Evolutionary conservation across 78 protist species (phyloP).

Genomic region (Carpediemonas membranifera): DNA sequence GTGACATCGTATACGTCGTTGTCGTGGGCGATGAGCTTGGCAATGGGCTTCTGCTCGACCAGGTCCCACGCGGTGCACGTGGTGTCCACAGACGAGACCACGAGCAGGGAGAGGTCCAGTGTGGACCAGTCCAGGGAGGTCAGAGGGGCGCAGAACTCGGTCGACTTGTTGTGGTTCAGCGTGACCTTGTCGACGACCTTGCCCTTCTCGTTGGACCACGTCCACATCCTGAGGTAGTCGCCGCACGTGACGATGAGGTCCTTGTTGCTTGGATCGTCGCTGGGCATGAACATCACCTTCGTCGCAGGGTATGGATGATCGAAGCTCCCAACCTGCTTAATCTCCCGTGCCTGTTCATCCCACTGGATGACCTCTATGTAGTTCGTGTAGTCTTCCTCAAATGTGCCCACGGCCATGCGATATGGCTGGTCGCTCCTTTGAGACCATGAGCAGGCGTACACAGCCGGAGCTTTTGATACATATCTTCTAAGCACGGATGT

Average conservation of each 20-base stretch:
- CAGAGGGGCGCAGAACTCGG: slow-evolving; percentile 88
- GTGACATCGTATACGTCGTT: slow-evolving; percentile 92
- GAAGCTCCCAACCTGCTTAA: slow-evolving; percentile 37
- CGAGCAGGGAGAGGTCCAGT: slow-evolving; percentile 66
- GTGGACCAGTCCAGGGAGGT: slow-evolving; percentile 94
- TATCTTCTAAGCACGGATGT: no score
- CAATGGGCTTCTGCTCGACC: slow-evolving; percentile 36
- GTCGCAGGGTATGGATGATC: slow-evolving; percentile 91
- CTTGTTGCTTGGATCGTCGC: background rate
- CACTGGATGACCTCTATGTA: slow-evolving; percentile 43
- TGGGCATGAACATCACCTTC: slow-evolving; percentile 74
- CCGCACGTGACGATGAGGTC: slow-evolving; percentile 89
- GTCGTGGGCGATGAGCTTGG: slow-evolving; percentile 97
- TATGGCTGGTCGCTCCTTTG: slow-evolving; percentile 21
- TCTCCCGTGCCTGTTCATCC: slow-evolving; percentile 24
- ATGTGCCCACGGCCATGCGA: slow-evolving; percentile 77
- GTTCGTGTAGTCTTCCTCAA: slow-evolving; percentile 69
- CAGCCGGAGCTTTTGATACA: no score
- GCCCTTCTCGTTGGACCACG: slow-evolving; percentile 5
- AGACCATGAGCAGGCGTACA: slow-evolving; percentile 75
- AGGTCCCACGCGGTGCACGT: slow-evolving; percentile 90
- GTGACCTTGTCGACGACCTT: slow-evolving; percentile 2
- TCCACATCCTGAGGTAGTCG: slow-evolving; percentile 85
- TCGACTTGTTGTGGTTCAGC: slow-evolving; percentile 67
- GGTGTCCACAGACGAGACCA: slow-evolving; percentile 69